These are phyloP conservation scores for Nothophaeocryptopus gaeumannii DNA, from an alignment of 2,329 filamentous ascomycete genomes.

Conservation along the genomic window DNA sequence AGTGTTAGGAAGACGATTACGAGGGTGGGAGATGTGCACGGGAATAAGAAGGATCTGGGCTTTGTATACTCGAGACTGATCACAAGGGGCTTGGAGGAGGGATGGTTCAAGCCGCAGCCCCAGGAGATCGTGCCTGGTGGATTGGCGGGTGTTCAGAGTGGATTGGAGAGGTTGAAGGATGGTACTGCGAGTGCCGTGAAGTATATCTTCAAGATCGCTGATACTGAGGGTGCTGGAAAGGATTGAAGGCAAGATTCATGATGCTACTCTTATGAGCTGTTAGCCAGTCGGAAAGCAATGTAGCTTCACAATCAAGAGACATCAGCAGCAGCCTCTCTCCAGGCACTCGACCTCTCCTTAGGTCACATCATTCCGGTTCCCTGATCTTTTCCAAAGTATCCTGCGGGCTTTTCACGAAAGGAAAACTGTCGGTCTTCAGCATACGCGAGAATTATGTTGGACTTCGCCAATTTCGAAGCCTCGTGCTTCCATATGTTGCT, in stretches of 20 bases:
- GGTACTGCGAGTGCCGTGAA: conserved; percentile 65
- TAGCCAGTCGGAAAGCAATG: too few relatives aligned
- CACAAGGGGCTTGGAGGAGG: conserved; percentile 34
- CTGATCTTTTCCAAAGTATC: too few relatives aligned
- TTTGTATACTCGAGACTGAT: conserved; percentile 35
- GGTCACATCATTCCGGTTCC: too few relatives aligned
- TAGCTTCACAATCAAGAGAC: too few relatives aligned
- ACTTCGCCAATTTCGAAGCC: too few relatives aligned
- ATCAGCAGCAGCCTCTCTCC: too few relatives aligned
- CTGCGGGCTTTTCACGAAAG: too few relatives aligned
- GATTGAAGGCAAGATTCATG: background rate
- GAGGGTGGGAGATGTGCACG: conserved; percentile 33
- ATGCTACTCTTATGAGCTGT: too few relatives aligned
- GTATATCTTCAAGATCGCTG: conserved; percentile 59
- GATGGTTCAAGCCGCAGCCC: conserved; percentile 38
- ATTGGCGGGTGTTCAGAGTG: conserved; percentile 53
- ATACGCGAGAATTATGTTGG: too few relatives aligned
- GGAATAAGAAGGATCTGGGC: conserved; percentile 35
- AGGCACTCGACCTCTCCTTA: too few relatives aligned
- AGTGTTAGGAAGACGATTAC: conserved; percentile 41
- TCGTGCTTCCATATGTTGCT: too few relatives aligned
- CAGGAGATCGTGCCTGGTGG: conserved; percentile 55
- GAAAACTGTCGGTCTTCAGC: too few relatives aligned
- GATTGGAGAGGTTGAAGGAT: conserved; percentile 54
- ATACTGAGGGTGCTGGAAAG: conserved; percentile 38